Evolutionary conservation across 345 rosid genomes (phyloP).

Genomic region (Microthlaspi erraticum): DNA sequence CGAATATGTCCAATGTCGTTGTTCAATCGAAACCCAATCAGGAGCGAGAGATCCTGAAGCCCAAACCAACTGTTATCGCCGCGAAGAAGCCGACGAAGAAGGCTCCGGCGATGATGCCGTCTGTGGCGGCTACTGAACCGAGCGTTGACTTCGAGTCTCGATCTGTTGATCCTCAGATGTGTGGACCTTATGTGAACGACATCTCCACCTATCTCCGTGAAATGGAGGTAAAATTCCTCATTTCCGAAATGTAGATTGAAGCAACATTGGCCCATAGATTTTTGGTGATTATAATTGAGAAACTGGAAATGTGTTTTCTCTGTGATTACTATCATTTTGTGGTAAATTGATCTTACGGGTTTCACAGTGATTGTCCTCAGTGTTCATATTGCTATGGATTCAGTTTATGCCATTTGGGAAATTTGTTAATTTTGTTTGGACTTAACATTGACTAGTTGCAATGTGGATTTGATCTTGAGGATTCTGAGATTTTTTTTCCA

Average conservation of each 20-base stretch:
- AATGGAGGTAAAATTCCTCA: slow-evolving; percentile 28
- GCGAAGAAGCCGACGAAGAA: slow-evolving; percentile 31
- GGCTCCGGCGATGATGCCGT: neutral
- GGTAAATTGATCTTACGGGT: no score
- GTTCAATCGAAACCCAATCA: slow-evolving; percentile 17
- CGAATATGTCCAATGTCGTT: slow-evolving; percentile 38
- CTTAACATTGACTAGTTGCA: slow-evolving; percentile 1
- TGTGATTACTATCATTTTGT: no score
- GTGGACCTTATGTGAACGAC: slow-evolving; percentile 33
- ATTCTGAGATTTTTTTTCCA: neutral
- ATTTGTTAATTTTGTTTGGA: neutral
- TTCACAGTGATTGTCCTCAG: neutral
- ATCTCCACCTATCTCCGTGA: slow-evolving; percentile 35
- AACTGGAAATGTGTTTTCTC: neutral
- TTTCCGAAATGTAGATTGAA: no score
- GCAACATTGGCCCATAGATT: no score
- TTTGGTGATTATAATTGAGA: neutral
- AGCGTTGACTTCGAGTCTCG: neutral
- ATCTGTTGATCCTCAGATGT: slow-evolving; percentile 44
- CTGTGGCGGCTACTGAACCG: neutral
- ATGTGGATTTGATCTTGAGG: neutral
- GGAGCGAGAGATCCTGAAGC: slow-evolving; percentile 14
- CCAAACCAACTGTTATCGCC: neutral
- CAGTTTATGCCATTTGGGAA: slow-evolving; percentile 10
- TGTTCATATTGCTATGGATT: neutral